Evolutionary conservation across 2,329 filamentous ascomycete genomes (phyloP), one percentile per base, ranked within the genome.

Genomic region (Fusarium odoratissimum): DNA sequence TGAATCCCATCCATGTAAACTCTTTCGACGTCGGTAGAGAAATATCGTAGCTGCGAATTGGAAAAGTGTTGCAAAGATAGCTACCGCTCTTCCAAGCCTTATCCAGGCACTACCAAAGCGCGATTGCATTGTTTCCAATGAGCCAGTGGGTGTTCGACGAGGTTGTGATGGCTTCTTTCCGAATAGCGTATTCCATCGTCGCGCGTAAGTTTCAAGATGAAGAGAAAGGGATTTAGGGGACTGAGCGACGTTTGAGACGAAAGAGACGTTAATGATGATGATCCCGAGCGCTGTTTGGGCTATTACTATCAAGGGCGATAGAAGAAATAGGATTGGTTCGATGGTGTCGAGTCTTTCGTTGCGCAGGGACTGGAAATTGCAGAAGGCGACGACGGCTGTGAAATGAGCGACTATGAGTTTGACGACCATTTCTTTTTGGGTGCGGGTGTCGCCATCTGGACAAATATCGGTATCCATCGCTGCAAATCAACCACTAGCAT

Each of bases 361-460:
- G 17, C 69, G 69, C 0, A 66, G 33, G 4, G 59, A 65, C 8
- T 65, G 60, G 12, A 60, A 42, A 23, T 72, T 69, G 40, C 69
- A 72, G 0, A 73, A 72, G 1, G 69, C 64, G 5, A 58, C 38
- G 8, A 48, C 9, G 0, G 64, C 64, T 2, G 64, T 70, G 23
- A 72, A 13, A 28, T 72, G 69, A 1, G 69, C 64, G 17, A 72
- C 23, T 4, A 70, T 31, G 8, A 72, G 55, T 13, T 73, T 72
- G 6, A 70, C 40, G 2, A 73, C n/a, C 10, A 73, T 46, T 6
- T 72, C 69, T 14, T 45, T 58, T 6, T 25, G 28, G 0, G 31
- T 49, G 8, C 69, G 55, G 5, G 4, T 55, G 1, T 46, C 69
- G 12, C 51, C 69, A 1, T 41, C 31, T 1, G 51, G 55, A 19